phyloP scores from a whole-genome alignment of 73 alveolate genomes.

The Diophrys appendiculata region DNA sequence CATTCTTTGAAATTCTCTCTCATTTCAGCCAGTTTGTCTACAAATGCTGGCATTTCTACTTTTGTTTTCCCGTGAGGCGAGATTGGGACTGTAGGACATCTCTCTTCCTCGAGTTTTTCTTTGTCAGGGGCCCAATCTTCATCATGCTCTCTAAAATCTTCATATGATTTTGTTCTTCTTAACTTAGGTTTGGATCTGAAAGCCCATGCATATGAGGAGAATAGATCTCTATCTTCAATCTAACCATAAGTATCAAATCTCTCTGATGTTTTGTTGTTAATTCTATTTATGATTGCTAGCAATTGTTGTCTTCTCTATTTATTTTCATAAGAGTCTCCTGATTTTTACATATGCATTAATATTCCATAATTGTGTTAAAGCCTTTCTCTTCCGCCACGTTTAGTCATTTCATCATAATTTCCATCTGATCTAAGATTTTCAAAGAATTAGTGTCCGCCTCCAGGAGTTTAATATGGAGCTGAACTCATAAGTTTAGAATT shows the following conservation, averaged over 20 bases:
- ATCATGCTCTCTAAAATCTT: constrained; percentile 41
- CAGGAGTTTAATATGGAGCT: too few species aligned
- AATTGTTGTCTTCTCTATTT: neutral
- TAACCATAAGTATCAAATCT: neutral
- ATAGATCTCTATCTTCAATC: neutral
- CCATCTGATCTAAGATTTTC: too few species aligned
- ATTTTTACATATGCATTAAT: neutral
- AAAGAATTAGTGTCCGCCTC: too few species aligned
- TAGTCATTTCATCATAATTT: too few species aligned
- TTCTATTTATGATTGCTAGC: neutral
- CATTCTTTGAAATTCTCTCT: constrained; percentile 24
- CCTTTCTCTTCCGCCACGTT: neutral
- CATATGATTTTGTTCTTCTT: constrained; percentile 28
- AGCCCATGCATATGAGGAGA: constrained; percentile 2
- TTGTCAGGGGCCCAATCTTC: constrained; percentile 28
- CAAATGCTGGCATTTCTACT: constrained; percentile 30
- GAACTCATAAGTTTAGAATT: neutral
- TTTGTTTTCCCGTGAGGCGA: neutral
- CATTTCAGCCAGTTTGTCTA: constrained; percentile 20
- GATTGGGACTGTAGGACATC: constrained; percentile 36
- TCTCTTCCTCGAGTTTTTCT: constrained; percentile 30
- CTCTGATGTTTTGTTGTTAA: neutral
- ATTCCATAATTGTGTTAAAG: neutral
- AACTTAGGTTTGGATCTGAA: neutral
- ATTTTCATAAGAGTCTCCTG: neutral